Evolutionary conservation across 2,329 filamentous ascomycete genomes (phyloP).

Genomic region (Xylaria multiplex): DNA sequence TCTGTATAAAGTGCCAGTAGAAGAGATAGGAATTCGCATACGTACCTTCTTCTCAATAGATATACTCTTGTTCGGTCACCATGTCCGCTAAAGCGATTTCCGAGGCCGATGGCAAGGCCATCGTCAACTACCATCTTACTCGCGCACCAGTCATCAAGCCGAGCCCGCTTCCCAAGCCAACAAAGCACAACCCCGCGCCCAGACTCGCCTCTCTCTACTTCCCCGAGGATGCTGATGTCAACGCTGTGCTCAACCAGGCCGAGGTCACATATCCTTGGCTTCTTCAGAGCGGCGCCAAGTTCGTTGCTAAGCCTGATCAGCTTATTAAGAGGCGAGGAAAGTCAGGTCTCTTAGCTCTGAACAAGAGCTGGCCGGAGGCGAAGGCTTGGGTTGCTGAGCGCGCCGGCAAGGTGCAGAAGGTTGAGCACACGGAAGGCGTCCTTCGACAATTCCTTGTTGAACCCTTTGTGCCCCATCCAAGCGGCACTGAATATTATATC

Average conservation of each 20-base stretch:
- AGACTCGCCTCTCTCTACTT: constrained; percentile 94
- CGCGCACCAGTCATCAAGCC: constrained; percentile 98
- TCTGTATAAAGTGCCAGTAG: constrained; percentile 31
- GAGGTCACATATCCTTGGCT: constrained; percentile 98
- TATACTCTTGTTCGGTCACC: constrained; percentile 49
- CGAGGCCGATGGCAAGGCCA: constrained; percentile 99
- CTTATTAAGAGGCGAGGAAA: constrained; percentile 99
- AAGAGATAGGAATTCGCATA: constrained; percentile 40
- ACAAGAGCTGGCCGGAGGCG: constrained; percentile 96
- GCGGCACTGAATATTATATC: constrained; percentile 99
- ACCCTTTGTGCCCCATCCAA: constrained; percentile 95
- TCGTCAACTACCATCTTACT: constrained; percentile 99
- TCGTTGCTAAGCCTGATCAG: constrained; percentile 99
- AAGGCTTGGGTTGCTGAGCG: constrained; percentile 93
- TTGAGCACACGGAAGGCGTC: constrained; percentile 89
- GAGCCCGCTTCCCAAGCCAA: constrained; percentile 83
- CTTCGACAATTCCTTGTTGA: constrained; percentile 97
- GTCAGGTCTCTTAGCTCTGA: constrained; percentile 94
- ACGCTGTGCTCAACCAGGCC: constrained; percentile 89
- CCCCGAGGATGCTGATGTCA: constrained; percentile 84
- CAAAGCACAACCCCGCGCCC: constrained; percentile 91
- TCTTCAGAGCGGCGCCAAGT: constrained; percentile 82
- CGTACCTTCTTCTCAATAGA: constrained; percentile 43
- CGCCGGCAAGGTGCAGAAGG: constrained; percentile 90
- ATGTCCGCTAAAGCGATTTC: constrained; percentile 98